A percentile compares a stretch with the other conserved stretches of the same genome.
These are phyloP conservation scores for Fraxinus pennsylvanica DNA, from an alignment of 257 asterid genomes.

Conservation along the genomic window DNA sequence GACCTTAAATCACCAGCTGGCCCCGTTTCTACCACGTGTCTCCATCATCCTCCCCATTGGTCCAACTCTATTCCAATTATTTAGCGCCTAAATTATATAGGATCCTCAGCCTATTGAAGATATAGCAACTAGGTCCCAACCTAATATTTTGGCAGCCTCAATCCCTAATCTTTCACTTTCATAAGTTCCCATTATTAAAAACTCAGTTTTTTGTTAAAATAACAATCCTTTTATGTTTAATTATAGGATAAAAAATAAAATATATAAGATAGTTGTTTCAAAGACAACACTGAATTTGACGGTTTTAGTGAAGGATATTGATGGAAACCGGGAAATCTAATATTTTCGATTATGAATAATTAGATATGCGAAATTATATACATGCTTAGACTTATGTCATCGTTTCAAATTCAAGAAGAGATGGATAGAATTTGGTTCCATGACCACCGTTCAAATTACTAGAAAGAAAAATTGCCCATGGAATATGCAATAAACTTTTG, in stretches of 20 bases:
- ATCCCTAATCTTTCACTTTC: not conserved
- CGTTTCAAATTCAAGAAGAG: too few relatives aligned
- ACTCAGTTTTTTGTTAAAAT: not conserved
- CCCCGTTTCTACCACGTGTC: constrained; percentile 36
- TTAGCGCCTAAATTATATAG: not conserved
- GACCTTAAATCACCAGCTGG: not conserved
- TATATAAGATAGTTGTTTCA: too few relatives aligned
- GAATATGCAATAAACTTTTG: not conserved
- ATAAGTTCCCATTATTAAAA: not conserved
- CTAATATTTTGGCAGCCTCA: not conserved
- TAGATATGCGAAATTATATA: too few relatives aligned
- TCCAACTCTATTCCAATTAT: constrained; percentile 31
- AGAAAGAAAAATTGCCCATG: not conserved
- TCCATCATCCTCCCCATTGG: constrained; percentile 11
- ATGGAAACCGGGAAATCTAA: too few relatives aligned
- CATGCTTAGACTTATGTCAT: too few relatives aligned
- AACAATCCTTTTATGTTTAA: too few relatives aligned
- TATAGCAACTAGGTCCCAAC: not conserved
- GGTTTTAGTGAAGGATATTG: too few relatives aligned
- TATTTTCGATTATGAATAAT: too few relatives aligned
- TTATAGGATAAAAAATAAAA: too few relatives aligned
- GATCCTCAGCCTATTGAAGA: not conserved
- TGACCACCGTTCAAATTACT: too few relatives aligned
- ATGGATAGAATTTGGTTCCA: not conserved
- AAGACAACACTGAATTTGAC: too few relatives aligned